Evolutionary conservation across 2,329 filamentous ascomycete species (phyloP), one percentile per base, ranked within the genome.

Genomic region (Fusarium sarcochroum): DNA sequence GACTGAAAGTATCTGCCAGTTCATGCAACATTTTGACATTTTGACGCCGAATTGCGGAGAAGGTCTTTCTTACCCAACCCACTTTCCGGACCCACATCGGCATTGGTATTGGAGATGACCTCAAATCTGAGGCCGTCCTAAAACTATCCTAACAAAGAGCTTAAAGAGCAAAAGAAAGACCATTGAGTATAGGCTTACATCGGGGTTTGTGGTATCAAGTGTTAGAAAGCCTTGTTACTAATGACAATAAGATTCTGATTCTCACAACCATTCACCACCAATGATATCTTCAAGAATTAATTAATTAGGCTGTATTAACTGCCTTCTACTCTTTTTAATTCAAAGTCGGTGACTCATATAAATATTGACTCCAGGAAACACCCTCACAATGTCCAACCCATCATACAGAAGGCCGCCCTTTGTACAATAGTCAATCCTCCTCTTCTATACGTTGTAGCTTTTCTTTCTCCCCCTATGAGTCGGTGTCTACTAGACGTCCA

Each of bases 401-500:
- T 40, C 37, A 32, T 50, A 60, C 40, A 65, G 25, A 42, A 64
- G 55, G 50, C 38, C 20, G 40, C 46, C 63, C 52, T 45, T 58
- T 25, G 38, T 67, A 42, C 41, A 41, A 20, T 45, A 41, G 41
- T 35, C 41, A 58, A 46, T 68, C 61, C 44, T 70, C 57, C 47
- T 63, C 61, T 64, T 63, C 57, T 63, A 60, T 47, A 17, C 35
- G 13, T 32, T 15, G 25, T 18, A 13, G 30, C 18, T 20, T 34
- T 46, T 62, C 52, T 25, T 44, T 56, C 44, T 57, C 60, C 51
- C 37, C 44, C 61, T 75, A 74, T 41, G 73, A 66, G 59, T 76
- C 74, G 5, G 78, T 73, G 48, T 81, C 79, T 21, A 82, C 75
- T 34, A 82, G 66, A 49, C 76, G 73, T 25, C 74, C 79, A 21